phyloP scores from a whole-genome alignment of 169 alveolate genomes.

The Plasmodium vinckei region DNA sequence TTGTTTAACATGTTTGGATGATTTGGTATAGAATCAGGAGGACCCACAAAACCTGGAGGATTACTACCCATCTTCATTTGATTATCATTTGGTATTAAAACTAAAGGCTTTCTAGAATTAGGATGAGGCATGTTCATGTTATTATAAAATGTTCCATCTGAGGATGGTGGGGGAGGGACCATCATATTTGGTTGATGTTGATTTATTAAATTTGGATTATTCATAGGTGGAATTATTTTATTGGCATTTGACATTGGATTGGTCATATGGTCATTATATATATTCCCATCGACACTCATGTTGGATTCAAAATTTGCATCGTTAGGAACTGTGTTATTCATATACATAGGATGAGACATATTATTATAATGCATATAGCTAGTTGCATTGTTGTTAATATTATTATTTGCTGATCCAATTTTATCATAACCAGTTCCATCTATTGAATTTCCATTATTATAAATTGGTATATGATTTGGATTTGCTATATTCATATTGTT shows the following conservation, averaged over 20 bases:
- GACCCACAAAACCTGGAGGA: not conserved
- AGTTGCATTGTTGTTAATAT: not conserved
- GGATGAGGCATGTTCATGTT: not conserved
- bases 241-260: too few species aligned
- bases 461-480: not conserved
- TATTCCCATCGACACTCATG: too few species aligned
- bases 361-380: not conserved
- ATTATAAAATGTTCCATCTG: conserved; percentile 24
- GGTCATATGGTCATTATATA: too few species aligned
- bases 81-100: conserved; percentile 34
- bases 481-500: not conserved
- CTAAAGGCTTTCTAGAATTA: conserved; percentile 5
- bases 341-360: not conserved
- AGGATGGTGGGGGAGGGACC: conserved; percentile 67
- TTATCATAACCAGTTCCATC: not conserved
- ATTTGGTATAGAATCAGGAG: not conserved
- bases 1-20: conserved; percentile 2
- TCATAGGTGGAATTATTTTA: too few species aligned
- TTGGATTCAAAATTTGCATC: not conserved
- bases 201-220: too few species aligned
- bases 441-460: not conserved
- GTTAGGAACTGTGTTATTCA: not conserved
- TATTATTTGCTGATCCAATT: not conserved
- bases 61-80: conserved; percentile 16
- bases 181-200: not conserved